Evolutionary conservation across 768 basidiomycete genomes (phyloP).

Genomic region (Trametes cingulata): DNA sequence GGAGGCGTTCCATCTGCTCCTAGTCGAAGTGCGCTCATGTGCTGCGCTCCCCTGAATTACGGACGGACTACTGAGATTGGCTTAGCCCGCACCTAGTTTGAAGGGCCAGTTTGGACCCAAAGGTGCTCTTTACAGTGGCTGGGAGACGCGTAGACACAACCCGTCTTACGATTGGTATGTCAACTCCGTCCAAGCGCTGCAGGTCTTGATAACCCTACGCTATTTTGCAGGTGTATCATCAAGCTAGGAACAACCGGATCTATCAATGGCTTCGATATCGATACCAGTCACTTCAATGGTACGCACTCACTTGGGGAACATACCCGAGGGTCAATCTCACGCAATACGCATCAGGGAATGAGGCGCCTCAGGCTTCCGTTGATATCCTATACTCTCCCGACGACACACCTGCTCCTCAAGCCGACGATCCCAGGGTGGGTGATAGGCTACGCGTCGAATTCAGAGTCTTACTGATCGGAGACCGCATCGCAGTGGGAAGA

Average conservation of each 20-base stretch:
- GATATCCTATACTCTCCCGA: conserved; percentile 52
- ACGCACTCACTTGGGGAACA: conserved; percentile 8
- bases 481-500: conserved; percentile 64
- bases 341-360: conserved; percentile 59
- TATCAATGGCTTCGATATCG: conserved; percentile 85
- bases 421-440: conserved; percentile 57
- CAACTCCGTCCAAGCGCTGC: not conserved
- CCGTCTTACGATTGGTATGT: conserved; percentile 82
- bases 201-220: not conserved
- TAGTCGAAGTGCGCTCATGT: conserved; percentile 63
- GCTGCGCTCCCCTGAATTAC: not conserved
- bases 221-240: conserved; percentile 75
- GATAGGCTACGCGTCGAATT: not conserved
- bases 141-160: conserved; percentile 93
- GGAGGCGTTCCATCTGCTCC: conserved; percentile 76
- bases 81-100: conserved; percentile 79
- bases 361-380: conserved; percentile 82
- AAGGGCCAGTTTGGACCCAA: conserved; percentile 98
- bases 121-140: conserved; percentile 91
- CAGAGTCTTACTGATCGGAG: not conserved
- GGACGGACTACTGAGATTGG: not conserved
- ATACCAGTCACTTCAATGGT: conserved; percentile 95
- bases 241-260: conserved; percentile 77
- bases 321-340: not conserved
- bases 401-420: conserved; percentile 41